Percentiles rank a stretch among this genome's conserved stretches.
These are phyloP conservation scores for Ceratocystis variospora DNA, from an alignment of 2,329 filamentous ascomycete genomes.

Conservation along the genomic window DNA sequence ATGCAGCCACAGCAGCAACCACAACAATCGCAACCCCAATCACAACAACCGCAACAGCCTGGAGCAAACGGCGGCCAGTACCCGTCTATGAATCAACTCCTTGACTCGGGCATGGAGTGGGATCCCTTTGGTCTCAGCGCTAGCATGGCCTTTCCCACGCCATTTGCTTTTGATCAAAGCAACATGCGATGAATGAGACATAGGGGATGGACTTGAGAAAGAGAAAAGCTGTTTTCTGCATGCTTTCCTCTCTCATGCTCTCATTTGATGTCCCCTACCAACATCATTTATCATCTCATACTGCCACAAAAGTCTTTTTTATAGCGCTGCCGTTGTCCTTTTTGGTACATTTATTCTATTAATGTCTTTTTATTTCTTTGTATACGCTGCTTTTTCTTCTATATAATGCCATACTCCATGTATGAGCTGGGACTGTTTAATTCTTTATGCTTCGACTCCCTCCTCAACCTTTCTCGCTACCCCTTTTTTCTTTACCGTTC, in stretches of 20 bases:
- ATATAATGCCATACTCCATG: neutral
- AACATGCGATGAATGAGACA: slow-evolving; percentile 33
- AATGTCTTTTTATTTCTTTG: too few relatives aligned
- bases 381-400: neutral
- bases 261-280: too few relatives aligned
- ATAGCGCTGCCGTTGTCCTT: too few relatives aligned
- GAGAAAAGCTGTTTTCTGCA: too few relatives aligned
- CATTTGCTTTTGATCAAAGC: slow-evolving; percentile 58
- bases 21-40: slow-evolving; percentile 24
- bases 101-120: slow-evolving; percentile 76
- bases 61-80: slow-evolving; percentile 33
- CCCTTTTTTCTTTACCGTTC: neutral
- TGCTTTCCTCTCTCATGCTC: too few relatives aligned
- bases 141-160: slow-evolving; percentile 86
- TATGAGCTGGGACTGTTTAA: neutral
- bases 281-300: too few relatives aligned
- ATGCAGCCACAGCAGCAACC: slow-evolving; percentile 25
- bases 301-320: too few relatives aligned
- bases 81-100: slow-evolving; percentile 46
- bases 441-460: neutral
- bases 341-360: too few relatives aligned
- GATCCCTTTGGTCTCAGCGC: slow-evolving; percentile 88
- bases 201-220: too few relatives aligned
- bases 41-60: slow-evolving; percentile 23
- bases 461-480: neutral